Evolutionary conservation across 2,329 filamentous ascomycete genomes (phyloP).

Genomic region (Capronia americana): DNA sequence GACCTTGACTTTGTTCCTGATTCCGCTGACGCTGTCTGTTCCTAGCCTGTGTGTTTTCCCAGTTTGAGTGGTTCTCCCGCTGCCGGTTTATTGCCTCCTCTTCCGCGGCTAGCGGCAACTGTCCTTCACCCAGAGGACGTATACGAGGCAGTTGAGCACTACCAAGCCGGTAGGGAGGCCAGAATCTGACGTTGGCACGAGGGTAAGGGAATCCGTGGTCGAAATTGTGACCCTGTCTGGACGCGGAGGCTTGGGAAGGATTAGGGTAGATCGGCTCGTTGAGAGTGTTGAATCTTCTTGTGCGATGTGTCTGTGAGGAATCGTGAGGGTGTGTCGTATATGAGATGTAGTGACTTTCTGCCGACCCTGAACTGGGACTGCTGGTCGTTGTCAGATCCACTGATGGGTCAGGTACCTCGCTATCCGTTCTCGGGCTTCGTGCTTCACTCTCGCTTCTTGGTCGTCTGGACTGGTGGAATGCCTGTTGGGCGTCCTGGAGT

Average conservation of each 20-base stretch:
- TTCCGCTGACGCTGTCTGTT: conserved; percentile 25
- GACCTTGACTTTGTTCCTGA: conserved; percentile 3
- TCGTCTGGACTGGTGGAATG: conserved; percentile 33
- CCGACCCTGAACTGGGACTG: conserved; percentile 11
- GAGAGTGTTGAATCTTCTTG: conserved; percentile 28
- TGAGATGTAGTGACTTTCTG: conserved; percentile 34
- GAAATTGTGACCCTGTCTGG: conserved; percentile 9
- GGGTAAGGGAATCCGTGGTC: not conserved
- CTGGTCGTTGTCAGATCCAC: conserved; percentile 33
- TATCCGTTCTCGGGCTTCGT: conserved; percentile 10
- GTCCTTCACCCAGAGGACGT: conserved; percentile 9
- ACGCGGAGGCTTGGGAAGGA: conserved; percentile 1
- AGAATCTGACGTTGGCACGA: conserved; percentile 15
- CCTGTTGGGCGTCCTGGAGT: conserved; percentile 36
- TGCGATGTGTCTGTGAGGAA: conserved; percentile 15
- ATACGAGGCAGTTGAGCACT: not conserved
- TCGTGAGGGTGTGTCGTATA: conserved; percentile 38
- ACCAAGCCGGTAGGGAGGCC: not conserved
- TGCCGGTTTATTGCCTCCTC: conserved; percentile 37
- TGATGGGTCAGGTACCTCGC: conserved; percentile 14
- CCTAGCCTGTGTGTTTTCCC: conserved; percentile 34
- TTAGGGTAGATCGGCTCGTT: conserved; percentile 36
- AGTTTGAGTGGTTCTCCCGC: conserved; percentile 36
- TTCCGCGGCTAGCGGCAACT: conserved; percentile 22
- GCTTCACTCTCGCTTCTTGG: conserved; percentile 9